These are phyloP conservation scores for Gentiana dahurica DNA, from an alignment of 257 asterid species.

Conservation along the genomic window DNA sequence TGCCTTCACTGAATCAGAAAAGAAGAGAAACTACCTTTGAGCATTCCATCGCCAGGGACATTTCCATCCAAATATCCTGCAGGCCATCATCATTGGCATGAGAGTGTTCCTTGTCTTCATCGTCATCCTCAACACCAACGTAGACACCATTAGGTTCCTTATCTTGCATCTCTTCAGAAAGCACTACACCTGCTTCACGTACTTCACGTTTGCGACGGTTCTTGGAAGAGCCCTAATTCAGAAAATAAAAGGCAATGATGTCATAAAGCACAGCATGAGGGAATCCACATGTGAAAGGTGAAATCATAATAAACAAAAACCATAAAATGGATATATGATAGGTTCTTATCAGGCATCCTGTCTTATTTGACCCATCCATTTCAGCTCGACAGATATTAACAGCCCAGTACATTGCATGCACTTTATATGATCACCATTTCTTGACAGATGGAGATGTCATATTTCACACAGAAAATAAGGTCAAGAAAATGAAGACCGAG, in stretches of 20 bases:
- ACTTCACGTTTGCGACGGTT: constrained; percentile 18
- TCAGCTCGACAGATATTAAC: too few relatives aligned
- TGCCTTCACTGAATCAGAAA: neutral
- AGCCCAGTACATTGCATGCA: too few relatives aligned
- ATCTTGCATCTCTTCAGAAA: constrained; percentile 15
- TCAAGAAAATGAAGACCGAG: too few relatives aligned
- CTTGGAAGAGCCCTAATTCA: constrained; percentile 23
- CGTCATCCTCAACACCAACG: constrained; percentile 59
- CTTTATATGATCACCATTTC: too few relatives aligned
- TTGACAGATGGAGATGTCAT: too few relatives aligned
- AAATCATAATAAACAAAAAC: neutral
- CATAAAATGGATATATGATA: neutral
- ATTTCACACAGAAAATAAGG: too few relatives aligned
- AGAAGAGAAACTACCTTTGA: constrained; percentile 57
- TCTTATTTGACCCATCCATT: too few relatives aligned
- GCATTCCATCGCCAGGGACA: constrained; percentile 65
- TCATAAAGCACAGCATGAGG: neutral
- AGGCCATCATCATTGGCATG: constrained; percentile 52
- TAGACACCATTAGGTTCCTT: constrained; percentile 31
- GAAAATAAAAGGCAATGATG: neutral
- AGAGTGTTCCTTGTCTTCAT: constrained; percentile 33
- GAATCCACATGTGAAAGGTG: neutral
- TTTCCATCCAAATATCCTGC: constrained; percentile 75
- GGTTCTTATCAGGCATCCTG: neutral
- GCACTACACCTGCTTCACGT: constrained; percentile 17